Percentiles rank a stretch among this genome's conserved stretches.
Evolutionary conservation across 257 asterid species (phyloP).

Genomic region (Nicotiana benthamiana): DNA sequence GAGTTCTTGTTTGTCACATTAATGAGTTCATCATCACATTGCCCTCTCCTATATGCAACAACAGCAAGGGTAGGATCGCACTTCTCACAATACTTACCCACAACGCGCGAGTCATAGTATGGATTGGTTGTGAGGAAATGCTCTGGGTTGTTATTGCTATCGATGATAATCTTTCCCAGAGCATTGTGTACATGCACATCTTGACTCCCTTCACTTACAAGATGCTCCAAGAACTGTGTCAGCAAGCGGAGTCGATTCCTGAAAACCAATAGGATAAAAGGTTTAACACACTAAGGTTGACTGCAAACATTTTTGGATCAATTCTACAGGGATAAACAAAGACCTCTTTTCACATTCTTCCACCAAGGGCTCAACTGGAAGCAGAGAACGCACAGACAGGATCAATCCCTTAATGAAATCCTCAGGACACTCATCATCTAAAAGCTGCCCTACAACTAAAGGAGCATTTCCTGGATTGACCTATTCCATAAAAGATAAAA

Average conservation of each 20-base stretch:
- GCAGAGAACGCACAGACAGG: slow-evolving; percentile 93
- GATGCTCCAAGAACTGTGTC: slow-evolving; percentile 98
- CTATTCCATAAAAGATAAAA: slow-evolving; percentile 30
- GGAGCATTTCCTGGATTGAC: slow-evolving; percentile 99
- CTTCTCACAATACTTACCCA: slow-evolving; percentile 98
- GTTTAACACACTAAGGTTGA: slow-evolving; percentile 3
- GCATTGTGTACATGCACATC: slow-evolving; percentile 99
- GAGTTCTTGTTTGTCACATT: slow-evolving; percentile 93
- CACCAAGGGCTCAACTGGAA: slow-evolving; percentile 97
- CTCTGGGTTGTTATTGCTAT: slow-evolving; percentile 96
- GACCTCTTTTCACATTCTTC: slow-evolving; percentile 98
- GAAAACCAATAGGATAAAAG: slow-evolving; percentile 19
- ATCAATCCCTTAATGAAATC: slow-evolving; percentile 96
- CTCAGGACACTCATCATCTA: slow-evolving; percentile 98
- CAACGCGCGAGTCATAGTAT: slow-evolving; percentile 93
- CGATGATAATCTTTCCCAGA: slow-evolving; percentile 95
- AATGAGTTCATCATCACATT: slow-evolving; percentile 94
- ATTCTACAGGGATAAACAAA: slow-evolving; percentile 5
- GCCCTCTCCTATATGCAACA: slow-evolving; percentile 98
- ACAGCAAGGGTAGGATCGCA: slow-evolving; percentile 99
- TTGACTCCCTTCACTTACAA: slow-evolving; percentile 99
- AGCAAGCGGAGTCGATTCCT: slow-evolving; percentile 98
- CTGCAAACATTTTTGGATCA: background rate
- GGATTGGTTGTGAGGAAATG: slow-evolving; percentile 99
- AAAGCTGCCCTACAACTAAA: slow-evolving; percentile 93